phyloP scores from a whole-genome alignment of 306 rosid species.

The Dryas alaskensis region DNA sequence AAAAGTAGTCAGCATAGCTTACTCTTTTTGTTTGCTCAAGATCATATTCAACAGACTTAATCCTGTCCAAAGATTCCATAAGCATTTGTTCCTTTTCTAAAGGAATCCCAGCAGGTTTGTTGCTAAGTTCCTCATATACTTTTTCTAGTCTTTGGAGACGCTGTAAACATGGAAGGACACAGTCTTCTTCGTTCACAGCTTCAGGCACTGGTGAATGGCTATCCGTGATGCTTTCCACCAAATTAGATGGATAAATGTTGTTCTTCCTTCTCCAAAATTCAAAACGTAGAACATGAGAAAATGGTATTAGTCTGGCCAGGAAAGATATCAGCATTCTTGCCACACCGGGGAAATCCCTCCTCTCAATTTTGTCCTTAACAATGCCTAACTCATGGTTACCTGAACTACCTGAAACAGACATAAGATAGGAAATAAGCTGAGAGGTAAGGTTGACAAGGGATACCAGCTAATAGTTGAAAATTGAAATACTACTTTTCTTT shows the following conservation, averaged over 20 bases:
- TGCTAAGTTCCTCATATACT: conserved; percentile 53
- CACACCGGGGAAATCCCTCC: conserved; percentile 34
- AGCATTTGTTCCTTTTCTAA: conserved; percentile 79
- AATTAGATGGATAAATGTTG: conserved; percentile 56
- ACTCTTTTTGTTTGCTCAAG: conserved; percentile 91
- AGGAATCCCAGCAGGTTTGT: conserved; percentile 78
- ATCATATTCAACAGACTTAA: conserved; percentile 82
- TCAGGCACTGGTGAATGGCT: conserved; percentile 46
- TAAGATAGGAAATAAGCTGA: conserved; percentile 17
- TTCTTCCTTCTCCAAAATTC: conserved; percentile 65
- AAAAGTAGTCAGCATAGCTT: conserved; percentile 30
- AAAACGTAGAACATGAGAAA: conserved; percentile 44
- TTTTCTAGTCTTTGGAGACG: conserved; percentile 82
- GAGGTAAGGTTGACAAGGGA: conserved; percentile 10
- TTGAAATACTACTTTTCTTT: neutral
- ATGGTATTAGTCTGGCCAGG: conserved; percentile 47
- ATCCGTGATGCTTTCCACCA: conserved; percentile 33
- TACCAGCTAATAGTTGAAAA: neutral
- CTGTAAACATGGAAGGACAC: conserved; percentile 56
- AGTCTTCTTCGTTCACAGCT: conserved; percentile 51
- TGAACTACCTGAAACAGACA: conserved; percentile 43
- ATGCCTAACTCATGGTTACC: conserved; percentile 38
- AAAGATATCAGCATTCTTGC: conserved; percentile 49
- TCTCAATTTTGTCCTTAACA: conserved; percentile 52
- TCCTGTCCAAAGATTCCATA: conserved; percentile 81